These are phyloP conservation scores for Bruguiera gymnorhiza DNA, from an alignment of 345 rosid species.

Conservation along the genomic window DNA sequence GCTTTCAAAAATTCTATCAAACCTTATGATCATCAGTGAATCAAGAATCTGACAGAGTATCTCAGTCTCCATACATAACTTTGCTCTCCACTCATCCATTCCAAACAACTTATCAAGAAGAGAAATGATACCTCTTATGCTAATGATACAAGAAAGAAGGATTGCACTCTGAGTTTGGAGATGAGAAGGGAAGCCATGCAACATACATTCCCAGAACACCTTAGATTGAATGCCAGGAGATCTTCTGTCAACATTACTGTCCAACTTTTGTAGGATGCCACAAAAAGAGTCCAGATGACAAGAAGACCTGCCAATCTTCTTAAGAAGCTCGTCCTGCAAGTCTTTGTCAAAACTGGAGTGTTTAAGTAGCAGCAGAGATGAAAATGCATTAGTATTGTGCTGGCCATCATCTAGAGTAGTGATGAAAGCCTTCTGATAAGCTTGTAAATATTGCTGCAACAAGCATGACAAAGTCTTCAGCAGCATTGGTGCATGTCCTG, in stretches of 20 bases:
- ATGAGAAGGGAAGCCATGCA: conserved; percentile 85
- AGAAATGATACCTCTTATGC: conserved; percentile 59
- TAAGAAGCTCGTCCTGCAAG: conserved; percentile 57
- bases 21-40: conserved; percentile 64
- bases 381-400: conserved; percentile 35
- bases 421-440: conserved; percentile 70
- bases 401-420: conserved; percentile 48
- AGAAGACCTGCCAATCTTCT: conserved; percentile 52
- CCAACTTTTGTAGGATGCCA: conserved; percentile 51
- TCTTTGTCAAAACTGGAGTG: conserved; percentile 64
- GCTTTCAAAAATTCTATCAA: conserved; percentile 64
- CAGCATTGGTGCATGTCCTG: conserved; percentile 45
- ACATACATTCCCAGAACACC: conserved; percentile 72
- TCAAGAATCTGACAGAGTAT: conserved; percentile 51
- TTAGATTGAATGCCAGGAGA: conserved; percentile 54
- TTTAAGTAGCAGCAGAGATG: conserved; percentile 72
- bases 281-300: conserved; percentile 53
- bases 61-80: conserved; percentile 41
- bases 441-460: conserved; percentile 49
- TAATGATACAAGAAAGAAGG: conserved; percentile 69
- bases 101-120: conserved; percentile 57
- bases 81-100: conserved; percentile 40
- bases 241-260: conserved; percentile 53
- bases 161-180: conserved; percentile 55
- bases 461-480: conserved; percentile 58